Evolutionary conservation across 495 filamentous ascomycete species (phyloP).

Genomic region (Extremus antarcticus): DNA sequence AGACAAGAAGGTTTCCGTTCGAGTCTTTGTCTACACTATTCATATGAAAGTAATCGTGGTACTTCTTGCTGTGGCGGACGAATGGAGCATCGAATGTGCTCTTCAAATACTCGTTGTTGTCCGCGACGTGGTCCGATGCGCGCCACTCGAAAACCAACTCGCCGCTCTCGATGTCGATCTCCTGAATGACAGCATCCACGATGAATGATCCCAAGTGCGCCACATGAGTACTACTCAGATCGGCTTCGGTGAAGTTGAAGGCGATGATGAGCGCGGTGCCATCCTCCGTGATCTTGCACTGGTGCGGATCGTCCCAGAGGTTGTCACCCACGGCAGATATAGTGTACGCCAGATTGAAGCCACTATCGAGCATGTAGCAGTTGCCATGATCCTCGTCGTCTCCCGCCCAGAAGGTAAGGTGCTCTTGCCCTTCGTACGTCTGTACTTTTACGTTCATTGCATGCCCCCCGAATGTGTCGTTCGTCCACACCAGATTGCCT

Average conservation of each 20-base stretch:
- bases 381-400: slow-evolving; percentile 38
- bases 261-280: slow-evolving; percentile 21
- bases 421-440: slow-evolving; percentile 1
- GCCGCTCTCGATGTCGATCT: slow-evolving; percentile 20
- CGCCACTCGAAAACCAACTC: slow-evolving; percentile 31
- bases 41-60: slow-evolving; percentile 23
- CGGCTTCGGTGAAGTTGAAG: background rate
- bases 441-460: slow-evolving; percentile 1
- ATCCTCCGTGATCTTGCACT: slow-evolving; percentile 8
- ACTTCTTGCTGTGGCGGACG: background rate
- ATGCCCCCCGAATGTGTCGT: background rate
- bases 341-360: slow-evolving; percentile 4
- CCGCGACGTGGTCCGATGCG: slow-evolving; percentile 28
- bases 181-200: slow-evolving; percentile 19
- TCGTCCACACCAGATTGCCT: slow-evolving; percentile 3
- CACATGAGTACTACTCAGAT: slow-evolving; percentile 1
- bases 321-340: slow-evolving; percentile 4
- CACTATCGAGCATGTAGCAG: slow-evolving; percentile 32
- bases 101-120: slow-evolving; percentile 4
- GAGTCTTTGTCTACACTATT: slow-evolving; percentile 24
- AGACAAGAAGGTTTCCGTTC: slow-evolving; percentile 18
- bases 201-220: slow-evolving; percentile 9
- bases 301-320: slow-evolving; percentile 3
- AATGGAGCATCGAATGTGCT: slow-evolving; percentile 3
- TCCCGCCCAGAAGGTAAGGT: slow-evolving; percentile 40